Percentiles rank a stretch among this genome's conserved stretches.
These are phyloP conservation scores for Komagataella pseudopastoris DNA, from an alignment of 805 yeast species.

Conservation along the genomic window DNA sequence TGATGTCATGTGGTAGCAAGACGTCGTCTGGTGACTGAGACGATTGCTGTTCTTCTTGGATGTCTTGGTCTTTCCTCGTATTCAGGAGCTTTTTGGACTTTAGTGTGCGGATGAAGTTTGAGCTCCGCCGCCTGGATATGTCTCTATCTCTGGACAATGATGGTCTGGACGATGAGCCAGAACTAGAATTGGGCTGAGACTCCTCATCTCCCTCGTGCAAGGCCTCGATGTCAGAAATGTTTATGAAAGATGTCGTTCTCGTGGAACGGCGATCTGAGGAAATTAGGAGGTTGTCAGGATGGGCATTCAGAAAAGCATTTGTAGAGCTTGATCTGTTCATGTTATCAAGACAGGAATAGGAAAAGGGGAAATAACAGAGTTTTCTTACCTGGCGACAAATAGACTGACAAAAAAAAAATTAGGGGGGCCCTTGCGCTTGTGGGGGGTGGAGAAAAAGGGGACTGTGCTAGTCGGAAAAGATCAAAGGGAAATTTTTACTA, in stretches of 20 bases:
- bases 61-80: background rate
- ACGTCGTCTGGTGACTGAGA: background rate
- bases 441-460: background rate
- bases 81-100: background rate
- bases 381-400: background rate
- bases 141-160: background rate
- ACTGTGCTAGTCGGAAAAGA: background rate
- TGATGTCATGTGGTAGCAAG: background rate
- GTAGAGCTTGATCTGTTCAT: background rate
- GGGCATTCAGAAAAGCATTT: background rate
- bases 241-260: conserved; percentile 1
- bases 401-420: background rate
- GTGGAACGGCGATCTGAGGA: conserved; percentile 2
- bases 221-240: background rate
- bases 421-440: background rate
- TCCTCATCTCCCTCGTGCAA: background rate
- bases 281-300: conserved; percentile 1
- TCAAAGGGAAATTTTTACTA: too few relatives aligned
- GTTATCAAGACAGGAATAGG: background rate
- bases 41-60: background rate
- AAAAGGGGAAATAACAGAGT: background rate
- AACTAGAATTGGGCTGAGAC: background rate
- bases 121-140: background rate
- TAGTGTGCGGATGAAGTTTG: background rate
- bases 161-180: background rate